These are phyloP conservation scores for Nemania sp. DNA, from an alignment of 2,329 filamentous ascomycete species.

Conservation along the genomic window DNA sequence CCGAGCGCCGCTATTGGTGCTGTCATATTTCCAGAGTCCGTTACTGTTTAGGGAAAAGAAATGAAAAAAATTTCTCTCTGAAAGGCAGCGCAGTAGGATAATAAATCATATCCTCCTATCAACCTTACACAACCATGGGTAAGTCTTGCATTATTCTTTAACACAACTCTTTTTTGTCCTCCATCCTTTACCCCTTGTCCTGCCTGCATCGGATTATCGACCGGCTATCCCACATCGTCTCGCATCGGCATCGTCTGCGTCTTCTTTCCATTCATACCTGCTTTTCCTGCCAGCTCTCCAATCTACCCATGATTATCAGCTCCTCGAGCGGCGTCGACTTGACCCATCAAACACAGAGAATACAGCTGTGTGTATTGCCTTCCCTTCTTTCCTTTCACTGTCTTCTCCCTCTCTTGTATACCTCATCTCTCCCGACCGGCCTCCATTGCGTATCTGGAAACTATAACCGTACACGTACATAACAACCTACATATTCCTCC, in stretches of 20 bases:
- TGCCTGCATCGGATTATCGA: slow-evolving; percentile 14
- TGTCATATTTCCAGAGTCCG: slow-evolving; percentile 30
- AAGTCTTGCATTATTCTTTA: slow-evolving; percentile 31
- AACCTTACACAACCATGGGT: slow-evolving; percentile 36
- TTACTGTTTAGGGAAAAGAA: slow-evolving; percentile 36
- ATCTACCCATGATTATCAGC: slow-evolving; percentile 41
- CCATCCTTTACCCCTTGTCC: slow-evolving; percentile 1
- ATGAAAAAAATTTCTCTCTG: slow-evolving; percentile 28
- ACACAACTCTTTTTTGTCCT: slow-evolving; percentile 18
- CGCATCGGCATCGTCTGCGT: slow-evolving; percentile 11
- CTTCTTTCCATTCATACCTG: slow-evolving; percentile 5
- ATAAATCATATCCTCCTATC: slow-evolving; percentile 30
- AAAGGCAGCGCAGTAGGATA: slow-evolving; percentile 38
- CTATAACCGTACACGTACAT: slow-evolving; percentile 34
- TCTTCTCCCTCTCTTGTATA: slow-evolving; percentile 17
- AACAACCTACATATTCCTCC: slow-evolving; percentile 34
- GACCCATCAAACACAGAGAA: slow-evolving; percentile 54
- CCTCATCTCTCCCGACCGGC: slow-evolving; percentile 18
- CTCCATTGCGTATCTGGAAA: slow-evolving; percentile 28
- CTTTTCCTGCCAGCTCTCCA: slow-evolving; percentile 2
- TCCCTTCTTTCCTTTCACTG: slow-evolving; percentile 21
- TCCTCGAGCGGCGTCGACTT: slow-evolving; percentile 68
- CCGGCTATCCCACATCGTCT: slow-evolving; percentile 10
- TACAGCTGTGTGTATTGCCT: slow-evolving; percentile 28
- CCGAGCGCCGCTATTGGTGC: slow-evolving; percentile 31